Conservation (phyloP, 176 grass and related monocot species). For the Cocos nucifera region DNA sequence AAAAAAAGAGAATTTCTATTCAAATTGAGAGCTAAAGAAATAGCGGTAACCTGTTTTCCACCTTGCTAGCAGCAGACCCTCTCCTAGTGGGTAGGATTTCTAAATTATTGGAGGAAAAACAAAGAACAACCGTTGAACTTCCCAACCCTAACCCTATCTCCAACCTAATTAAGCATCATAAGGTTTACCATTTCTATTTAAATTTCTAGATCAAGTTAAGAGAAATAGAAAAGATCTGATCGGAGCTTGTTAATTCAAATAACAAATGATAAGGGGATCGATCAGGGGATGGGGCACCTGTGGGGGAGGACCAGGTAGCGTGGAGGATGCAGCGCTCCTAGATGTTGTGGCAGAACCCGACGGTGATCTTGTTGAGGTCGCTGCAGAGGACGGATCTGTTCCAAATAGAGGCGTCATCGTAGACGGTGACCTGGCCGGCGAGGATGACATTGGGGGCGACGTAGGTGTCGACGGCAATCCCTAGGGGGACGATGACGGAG, state of each 20-base stretch:
- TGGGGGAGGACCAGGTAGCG: slow-evolving; percentile 68
- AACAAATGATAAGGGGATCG: neutral
- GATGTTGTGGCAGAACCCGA: slow-evolving; percentile 21
- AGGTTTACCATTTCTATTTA: neutral
- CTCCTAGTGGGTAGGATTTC: too few species aligned
- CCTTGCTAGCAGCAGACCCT: too few species aligned
- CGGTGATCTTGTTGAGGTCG: slow-evolving; percentile 83
- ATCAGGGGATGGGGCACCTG: slow-evolving; percentile 28
- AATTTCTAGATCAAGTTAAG: slow-evolving; percentile 6
- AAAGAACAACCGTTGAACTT: too few species aligned
- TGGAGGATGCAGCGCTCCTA: slow-evolving; percentile 95
- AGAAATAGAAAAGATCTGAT: neutral
- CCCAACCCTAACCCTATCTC: too few species aligned
- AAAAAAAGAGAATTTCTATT: too few species aligned
- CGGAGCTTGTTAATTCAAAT: neutral
- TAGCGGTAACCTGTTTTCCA: too few species aligned
- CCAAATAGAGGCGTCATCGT: slow-evolving; percentile 83
- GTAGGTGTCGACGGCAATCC: too few species aligned
- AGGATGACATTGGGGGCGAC: slow-evolving; percentile 75
- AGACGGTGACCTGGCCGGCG: slow-evolving; percentile 78
- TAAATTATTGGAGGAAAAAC: too few species aligned
- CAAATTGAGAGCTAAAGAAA: too few species aligned
- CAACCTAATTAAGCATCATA: neutral
- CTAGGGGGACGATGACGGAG: too few species aligned
- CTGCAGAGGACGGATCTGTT: slow-evolving; percentile 71